A percentile compares a stretch with the other conserved stretches of the same genome.
phyloP scores from a whole-genome alignment of 345 rosid species.

The Sisymbrium altissimum region DNA sequence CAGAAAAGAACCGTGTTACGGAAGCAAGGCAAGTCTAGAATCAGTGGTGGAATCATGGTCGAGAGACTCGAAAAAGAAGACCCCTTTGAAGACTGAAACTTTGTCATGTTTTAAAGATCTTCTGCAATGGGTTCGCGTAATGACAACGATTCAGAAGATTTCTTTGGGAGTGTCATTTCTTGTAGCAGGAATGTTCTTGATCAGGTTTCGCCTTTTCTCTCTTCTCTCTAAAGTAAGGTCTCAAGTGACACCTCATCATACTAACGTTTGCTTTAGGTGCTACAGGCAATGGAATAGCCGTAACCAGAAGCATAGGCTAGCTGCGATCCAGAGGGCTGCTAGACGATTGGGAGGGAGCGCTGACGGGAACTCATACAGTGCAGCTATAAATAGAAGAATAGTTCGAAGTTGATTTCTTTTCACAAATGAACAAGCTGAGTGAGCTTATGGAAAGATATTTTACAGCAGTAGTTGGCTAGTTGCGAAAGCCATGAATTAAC shows the following conservation, averaged over 20 bases:
- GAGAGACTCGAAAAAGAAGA: slow-evolving; percentile 12
- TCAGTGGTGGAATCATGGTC: slow-evolving; percentile 76
- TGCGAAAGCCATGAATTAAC: slow-evolving; percentile 1
- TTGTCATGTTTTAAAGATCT: slow-evolving; percentile 33
- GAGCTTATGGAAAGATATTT: slow-evolving; percentile 11
- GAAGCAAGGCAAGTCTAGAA: slow-evolving; percentile 77
- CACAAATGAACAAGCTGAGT: slow-evolving; percentile 13
- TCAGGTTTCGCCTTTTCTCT: slow-evolving; percentile 38
- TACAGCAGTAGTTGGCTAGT: background rate
- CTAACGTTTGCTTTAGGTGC: background rate
- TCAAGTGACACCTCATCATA: background rate
- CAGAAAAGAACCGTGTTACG: slow-evolving; percentile 68
- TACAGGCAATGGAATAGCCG: slow-evolving; percentile 22
- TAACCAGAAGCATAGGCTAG: slow-evolving; percentile 34
- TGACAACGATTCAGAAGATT: slow-evolving; percentile 43
- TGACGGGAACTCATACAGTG: slow-evolving; percentile 32
- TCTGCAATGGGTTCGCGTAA: slow-evolving; percentile 36
- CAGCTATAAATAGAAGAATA: slow-evolving; percentile 32
- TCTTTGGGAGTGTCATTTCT: slow-evolving; percentile 83
- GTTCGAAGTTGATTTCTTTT: slow-evolving; percentile 19
- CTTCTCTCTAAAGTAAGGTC: background rate
- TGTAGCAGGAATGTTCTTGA: slow-evolving; percentile 63
- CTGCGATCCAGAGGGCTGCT: slow-evolving; percentile 45
- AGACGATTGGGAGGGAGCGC: slow-evolving; percentile 57
- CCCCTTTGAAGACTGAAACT: slow-evolving; percentile 31